Conservation (phyloP, 306 rosid species). For the Inga oerstediana region DNA sequence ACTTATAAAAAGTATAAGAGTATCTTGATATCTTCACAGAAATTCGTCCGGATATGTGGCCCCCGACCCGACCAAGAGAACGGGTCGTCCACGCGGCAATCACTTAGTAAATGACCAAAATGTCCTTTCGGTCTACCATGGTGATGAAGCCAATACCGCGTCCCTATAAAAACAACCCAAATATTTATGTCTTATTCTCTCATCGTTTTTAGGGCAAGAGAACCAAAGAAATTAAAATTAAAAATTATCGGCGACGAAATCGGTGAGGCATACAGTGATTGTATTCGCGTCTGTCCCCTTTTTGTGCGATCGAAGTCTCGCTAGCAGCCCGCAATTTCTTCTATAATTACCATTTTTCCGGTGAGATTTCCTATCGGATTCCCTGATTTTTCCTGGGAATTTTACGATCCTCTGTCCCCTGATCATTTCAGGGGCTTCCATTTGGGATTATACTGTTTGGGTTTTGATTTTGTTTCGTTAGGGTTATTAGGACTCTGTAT, state of each 20-base stretch:
- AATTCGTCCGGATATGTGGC: constrained; percentile 5
- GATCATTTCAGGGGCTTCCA: constrained; percentile 19
- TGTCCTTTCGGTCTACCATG: neutral
- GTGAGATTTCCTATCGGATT: constrained; percentile 26
- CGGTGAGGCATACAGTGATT: neutral
- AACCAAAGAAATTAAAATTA: neutral
- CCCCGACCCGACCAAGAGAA: constrained; percentile 20
- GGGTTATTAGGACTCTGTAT: neutral
- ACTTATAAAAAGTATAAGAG: too few species aligned
- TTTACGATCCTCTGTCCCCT: constrained; percentile 43
- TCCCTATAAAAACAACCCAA: neutral
- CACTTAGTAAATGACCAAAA: neutral
- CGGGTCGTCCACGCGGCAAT: constrained; percentile 59
- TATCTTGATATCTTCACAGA: neutral
- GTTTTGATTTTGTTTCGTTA: neutral
- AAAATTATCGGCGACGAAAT: neutral
- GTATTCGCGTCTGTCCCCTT: neutral
- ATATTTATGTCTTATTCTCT: neutral
- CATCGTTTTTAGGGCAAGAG: neutral
- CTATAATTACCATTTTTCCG: constrained; percentile 35
- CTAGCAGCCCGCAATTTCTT: neutral
- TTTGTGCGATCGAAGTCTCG: constrained; percentile 27
- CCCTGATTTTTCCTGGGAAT: constrained; percentile 40
- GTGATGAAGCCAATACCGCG: neutral
- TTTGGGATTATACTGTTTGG: neutral